Conservation (phyloP, 768 basidiomycete species). For the Russula virescens region DNA sequence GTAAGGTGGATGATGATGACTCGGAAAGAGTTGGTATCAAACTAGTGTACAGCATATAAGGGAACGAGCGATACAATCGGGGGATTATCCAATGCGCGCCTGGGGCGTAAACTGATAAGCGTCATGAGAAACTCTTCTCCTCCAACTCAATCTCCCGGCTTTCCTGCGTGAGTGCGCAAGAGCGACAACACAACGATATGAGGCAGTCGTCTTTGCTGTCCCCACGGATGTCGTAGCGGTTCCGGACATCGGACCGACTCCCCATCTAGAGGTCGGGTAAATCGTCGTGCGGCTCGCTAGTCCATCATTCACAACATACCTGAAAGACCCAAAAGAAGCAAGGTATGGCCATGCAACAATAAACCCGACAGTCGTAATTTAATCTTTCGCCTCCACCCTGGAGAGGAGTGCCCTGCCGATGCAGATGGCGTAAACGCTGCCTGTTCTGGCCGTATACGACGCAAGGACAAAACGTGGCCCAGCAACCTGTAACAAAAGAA, state of each 20-base stretch:
- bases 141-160: slow-evolving; percentile 43
- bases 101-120: not conserved
- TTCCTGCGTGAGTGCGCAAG: slow-evolving; percentile 48
- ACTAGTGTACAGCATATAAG: not conserved
- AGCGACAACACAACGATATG: slow-evolving; percentile 37
- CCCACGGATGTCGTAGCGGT: slow-evolving; percentile 44
- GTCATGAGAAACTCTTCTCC: slow-evolving; percentile 33
- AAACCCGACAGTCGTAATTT: slow-evolving; percentile 36
- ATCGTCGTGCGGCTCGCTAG: not conserved
- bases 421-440: slow-evolving; percentile 37
- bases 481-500: slow-evolving; percentile 29
- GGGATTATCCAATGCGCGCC: not conserved
- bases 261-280: slow-evolving; percentile 31
- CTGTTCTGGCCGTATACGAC: slow-evolving; percentile 38
- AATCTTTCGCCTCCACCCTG: slow-evolving; percentile 35
- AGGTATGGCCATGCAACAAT: slow-evolving; percentile 32
- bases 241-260: slow-evolving; percentile 37
- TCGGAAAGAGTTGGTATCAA: not conserved
- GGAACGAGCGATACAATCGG: not conserved
- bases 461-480: slow-evolving; percentile 40
- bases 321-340: slow-evolving; percentile 38
- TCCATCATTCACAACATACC: slow-evolving; percentile 27
- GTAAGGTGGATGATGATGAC: not conserved
- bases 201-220: slow-evolving; percentile 38
- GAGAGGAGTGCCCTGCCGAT: slow-evolving; percentile 34